A percentile compares a stretch with the other conserved stretches of the same genome.
These are phyloP conservation scores for Termitomyces titanicus DNA, from an alignment of 768 basidiomycete species.

Conservation along the genomic window DNA sequence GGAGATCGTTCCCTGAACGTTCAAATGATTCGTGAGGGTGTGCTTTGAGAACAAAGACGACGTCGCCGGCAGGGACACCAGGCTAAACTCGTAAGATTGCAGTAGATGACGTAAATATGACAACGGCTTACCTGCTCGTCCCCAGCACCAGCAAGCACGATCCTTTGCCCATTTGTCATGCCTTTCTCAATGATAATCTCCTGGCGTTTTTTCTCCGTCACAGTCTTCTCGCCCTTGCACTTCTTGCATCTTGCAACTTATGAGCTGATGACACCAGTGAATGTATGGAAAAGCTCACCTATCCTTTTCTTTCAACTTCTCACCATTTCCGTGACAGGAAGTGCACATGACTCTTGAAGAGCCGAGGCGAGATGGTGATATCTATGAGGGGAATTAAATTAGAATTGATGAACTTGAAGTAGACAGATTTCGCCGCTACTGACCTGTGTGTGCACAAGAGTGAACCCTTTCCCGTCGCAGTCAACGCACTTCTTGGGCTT, in stretches of 20 bases:
- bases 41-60: conserved; percentile 76
- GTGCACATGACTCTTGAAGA: conserved; percentile 54
- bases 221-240: conserved; percentile 83
- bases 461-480: conserved; percentile 86
- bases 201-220: conserved; percentile 85
- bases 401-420: not conserved
- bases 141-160: conserved; percentile 87
- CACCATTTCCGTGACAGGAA: conserved; percentile 68
- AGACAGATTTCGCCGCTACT: conserved; percentile 4
- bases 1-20: conserved; percentile 76
- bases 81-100: conserved; percentile 46
- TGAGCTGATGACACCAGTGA: not conserved
- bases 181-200: conserved; percentile 87
- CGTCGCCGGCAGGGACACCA: conserved; percentile 83
- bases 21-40: conserved; percentile 77
- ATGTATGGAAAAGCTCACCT: conserved; percentile 39
- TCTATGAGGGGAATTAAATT: conserved; percentile 19
- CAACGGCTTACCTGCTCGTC: conserved; percentile 69
- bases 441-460: conserved; percentile 54
- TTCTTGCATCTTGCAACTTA: conserved; percentile 75
- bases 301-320: conserved; percentile 80
- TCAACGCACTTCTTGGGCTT: conserved; percentile 78
- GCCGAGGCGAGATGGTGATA: conserved; percentile 44
- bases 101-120: not conserved
- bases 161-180: conserved; percentile 78